Evolutionary conservation across 495 filamentous ascomycete species (phyloP).

Genomic region (Penicillium simplicissimum): DNA sequence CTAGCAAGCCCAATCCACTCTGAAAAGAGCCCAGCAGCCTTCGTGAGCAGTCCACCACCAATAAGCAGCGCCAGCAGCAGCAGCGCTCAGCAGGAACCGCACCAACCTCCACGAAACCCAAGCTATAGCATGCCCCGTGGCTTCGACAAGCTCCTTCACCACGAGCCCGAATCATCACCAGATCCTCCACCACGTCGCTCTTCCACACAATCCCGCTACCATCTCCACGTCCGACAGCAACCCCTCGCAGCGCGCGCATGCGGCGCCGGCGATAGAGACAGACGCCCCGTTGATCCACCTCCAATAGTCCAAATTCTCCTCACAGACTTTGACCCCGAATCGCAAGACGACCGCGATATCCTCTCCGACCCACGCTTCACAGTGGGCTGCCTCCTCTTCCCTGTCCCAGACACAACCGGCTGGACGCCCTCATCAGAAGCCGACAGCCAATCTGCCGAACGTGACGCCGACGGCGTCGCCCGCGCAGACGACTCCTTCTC

Average conservation of each 20-base stretch:
- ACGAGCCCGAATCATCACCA: conserved; percentile 33
- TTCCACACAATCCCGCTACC: conserved; percentile 43
- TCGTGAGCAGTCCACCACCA: conserved; percentile 16
- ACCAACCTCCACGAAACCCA: conserved; percentile 20
- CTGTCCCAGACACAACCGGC: conserved; percentile 43
- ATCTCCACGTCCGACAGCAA: conserved; percentile 82
- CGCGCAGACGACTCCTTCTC: conserved; percentile 30
- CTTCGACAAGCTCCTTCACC: conserved; percentile 46
- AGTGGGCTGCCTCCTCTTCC: conserved; percentile 71
- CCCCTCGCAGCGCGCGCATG: conserved; percentile 88
- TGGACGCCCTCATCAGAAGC: conserved; percentile 30
- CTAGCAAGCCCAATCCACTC: conserved; percentile 40
- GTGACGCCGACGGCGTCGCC: conserved; percentile 18
- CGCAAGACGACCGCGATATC: conserved; percentile 54
- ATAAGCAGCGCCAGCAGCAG: conserved; percentile 2
- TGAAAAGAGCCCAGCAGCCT: conserved; percentile 31
- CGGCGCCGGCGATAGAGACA: conserved; percentile 91
- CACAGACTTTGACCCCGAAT: conserved; percentile 58
- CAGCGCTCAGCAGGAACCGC: conserved; percentile 15
- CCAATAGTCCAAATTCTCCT: conserved; percentile 88
- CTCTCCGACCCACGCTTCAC: conserved; percentile 76
- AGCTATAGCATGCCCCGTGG: conserved; percentile 40
- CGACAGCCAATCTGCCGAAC: conserved; percentile 39
- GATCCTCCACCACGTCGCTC: conserved; percentile 23
- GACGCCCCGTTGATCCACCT: conserved; percentile 90